A percentile compares a stretch with the other conserved stretches of the same genome.
Evolutionary conservation across 2,329 filamentous ascomycete genomes (phyloP).

Genomic region (Coniella lustricola): DNA sequence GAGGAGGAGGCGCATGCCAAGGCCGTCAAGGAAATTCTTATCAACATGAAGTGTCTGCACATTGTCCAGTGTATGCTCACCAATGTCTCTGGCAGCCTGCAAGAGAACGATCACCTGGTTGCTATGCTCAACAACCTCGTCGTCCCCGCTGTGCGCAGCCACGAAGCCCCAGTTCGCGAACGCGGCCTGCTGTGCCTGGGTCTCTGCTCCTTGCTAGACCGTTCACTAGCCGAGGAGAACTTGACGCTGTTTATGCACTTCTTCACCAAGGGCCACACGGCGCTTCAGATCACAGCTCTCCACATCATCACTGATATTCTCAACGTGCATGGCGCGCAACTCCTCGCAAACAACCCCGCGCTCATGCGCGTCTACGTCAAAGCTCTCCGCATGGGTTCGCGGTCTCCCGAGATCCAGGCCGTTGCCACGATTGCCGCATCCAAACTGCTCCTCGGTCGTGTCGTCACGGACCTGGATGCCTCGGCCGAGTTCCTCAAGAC

Average conservation of each 20-base stretch:
- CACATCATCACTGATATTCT: constrained; percentile 92
- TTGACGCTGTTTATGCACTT: constrained; percentile 91
- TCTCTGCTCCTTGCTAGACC: constrained; percentile 83
- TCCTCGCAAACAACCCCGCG: constrained; percentile 59
- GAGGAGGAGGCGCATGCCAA: constrained; percentile 65
- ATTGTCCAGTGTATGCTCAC: constrained; percentile 97
- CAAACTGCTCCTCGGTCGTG: constrained; percentile 76
- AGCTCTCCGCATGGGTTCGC: constrained; percentile 65
- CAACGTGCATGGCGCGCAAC: constrained; percentile 76
- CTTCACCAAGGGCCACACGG: constrained; percentile 86
- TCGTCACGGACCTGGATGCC: constrained; percentile 63
- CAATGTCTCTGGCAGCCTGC: constrained; percentile 80
- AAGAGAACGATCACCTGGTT: constrained; percentile 84
- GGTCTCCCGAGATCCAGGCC: constrained; percentile 67
- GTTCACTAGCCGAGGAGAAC: constrained; percentile 87
- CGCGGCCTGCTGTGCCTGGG: constrained; percentile 84
- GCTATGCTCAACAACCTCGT: constrained; percentile 98
- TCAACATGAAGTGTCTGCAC: constrained; percentile 97
- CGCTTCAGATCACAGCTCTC: constrained; percentile 80
- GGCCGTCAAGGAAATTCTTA: constrained; percentile 82
- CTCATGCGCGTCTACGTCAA: constrained; percentile 82
- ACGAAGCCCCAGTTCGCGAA: constrained; percentile 88
- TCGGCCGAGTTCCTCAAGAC: constrained; percentile 73
- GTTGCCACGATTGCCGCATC: constrained; percentile 74
- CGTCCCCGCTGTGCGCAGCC: constrained; percentile 87